Base-by-base conservation (phyloP, 2,329 filamentous ascomycete species). In the Fragosphaeria purpurea region DNA sequence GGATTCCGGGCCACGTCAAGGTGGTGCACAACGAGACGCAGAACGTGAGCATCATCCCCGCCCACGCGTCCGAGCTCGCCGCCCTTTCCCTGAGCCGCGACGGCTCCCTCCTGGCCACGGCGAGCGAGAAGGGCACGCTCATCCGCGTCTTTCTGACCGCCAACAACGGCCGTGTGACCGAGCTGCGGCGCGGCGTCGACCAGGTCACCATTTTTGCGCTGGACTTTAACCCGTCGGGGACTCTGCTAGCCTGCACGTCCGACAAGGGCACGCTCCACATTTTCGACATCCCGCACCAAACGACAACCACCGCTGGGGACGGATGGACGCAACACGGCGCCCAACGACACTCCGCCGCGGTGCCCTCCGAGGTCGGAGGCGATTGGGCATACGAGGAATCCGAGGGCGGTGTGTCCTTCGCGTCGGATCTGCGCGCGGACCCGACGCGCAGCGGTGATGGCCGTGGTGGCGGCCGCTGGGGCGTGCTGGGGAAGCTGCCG, bases 261-360 rank as follows among this genome's bases (percentile, higher is more conserved):
- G 93, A 98, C 72, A 98, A 97, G 68, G 90, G 88, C 6, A 98
- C 90, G 0, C 74, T 98, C 9, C 93, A 98, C 67, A 78, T 98
- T 39, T 98, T 96, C 63, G 89, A 97, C 61, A 75, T 96, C 1
- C 84, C 85, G 4, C 76, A 78, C 53, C 70, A 73, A 7, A 6
- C 48, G 5, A 33, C 37, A 11, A 32, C 32, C 31, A 8, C 9
- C 10, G 33, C 30, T n/a, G 49, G 39, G 2, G 35, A 22, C 30
- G 11, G 10, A 7, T 35, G 46, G 7, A 7, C 13, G n/a, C 6
- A 6, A 13, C 5, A n/a, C 32, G 11, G 40, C 40, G 13, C 33
- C 40, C 31, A 13, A n/a, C 10, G 40, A 12, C 4, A 40, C 6
- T 31, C 12, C 35, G 44, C 35, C 7, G 44, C 45, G 6, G 44